These are phyloP conservation scores for Chenopodium berlandieri DNA, from an alignment of 148 eudicot genomes.

Conservation along the genomic window DNA sequence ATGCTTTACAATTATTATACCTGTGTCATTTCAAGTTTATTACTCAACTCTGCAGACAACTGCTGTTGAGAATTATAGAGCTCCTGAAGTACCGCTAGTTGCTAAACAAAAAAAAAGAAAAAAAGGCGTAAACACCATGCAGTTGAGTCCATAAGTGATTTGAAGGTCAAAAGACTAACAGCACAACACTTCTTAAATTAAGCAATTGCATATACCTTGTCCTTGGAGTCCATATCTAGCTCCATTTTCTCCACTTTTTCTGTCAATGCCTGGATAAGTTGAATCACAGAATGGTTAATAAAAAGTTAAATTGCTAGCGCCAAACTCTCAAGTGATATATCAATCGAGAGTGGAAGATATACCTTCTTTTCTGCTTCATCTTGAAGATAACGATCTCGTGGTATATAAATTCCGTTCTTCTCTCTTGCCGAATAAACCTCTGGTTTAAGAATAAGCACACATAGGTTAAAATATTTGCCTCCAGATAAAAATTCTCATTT, in stretches of 20 bases:
- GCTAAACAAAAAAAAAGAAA: conserved; percentile 36
- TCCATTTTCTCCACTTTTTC: conserved; percentile 90
- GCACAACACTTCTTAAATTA: not conserved
- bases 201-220: conserved; percentile 54
- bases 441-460: conserved; percentile 31
- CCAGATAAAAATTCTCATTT: not conserved
- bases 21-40: conserved; percentile 89
- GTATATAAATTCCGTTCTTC: conserved; percentile 94
- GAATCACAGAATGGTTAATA: conserved; percentile 17
- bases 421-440: conserved; percentile 99
- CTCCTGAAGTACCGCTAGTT: conserved; percentile 71
- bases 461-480: not conserved
- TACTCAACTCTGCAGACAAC: conserved; percentile 67
- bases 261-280: conserved; percentile 64
- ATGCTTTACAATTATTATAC: conserved; percentile 34
- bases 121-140: conserved; percentile 3
- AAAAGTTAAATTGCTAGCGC: conserved; percentile 1
- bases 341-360: not conserved
- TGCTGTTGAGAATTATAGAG: conserved; percentile 79
- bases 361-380: conserved; percentile 97
- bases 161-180: not conserved
- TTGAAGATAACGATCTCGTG: conserved; percentile 85
- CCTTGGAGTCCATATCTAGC: conserved; percentile 73
- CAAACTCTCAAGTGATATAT: not conserved
- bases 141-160: conserved; percentile 7